Evolutionary conservation across 176 grass and related monocot species (phyloP).

Genomic region (Lolium perenne): DNA sequence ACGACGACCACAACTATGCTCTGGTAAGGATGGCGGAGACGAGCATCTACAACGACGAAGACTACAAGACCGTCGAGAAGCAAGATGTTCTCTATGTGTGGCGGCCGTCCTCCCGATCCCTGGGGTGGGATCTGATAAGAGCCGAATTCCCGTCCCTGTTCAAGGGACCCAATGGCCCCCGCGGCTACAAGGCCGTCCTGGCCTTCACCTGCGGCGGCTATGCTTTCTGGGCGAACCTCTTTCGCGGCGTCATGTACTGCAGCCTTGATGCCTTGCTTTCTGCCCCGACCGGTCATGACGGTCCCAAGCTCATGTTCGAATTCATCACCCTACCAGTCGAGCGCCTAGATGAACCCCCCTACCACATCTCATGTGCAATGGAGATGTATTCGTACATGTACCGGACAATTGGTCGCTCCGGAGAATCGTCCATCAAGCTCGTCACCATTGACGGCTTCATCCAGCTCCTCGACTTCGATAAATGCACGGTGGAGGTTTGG

Average conservation of each 20-base stretch:
- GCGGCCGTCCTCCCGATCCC: not conserved
- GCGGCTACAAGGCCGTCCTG: not conserved
- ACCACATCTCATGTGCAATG: not conserved
- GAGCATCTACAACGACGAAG: too few relatives aligned
- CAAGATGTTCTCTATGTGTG: not conserved
- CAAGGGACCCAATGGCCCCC: not conserved
- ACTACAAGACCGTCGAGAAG: too few relatives aligned
- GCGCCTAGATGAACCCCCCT: too few relatives aligned
- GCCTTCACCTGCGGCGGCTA: not conserved
- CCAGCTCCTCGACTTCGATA: not conserved
- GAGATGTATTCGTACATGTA: not conserved
- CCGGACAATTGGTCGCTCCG: too few relatives aligned
- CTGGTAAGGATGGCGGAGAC: too few relatives aligned
- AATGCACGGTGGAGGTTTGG: not conserved
- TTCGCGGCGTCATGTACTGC: not conserved
- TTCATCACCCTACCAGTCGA: not conserved
- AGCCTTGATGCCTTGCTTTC: not conserved
- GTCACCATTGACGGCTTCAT: not conserved
- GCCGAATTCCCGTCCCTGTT: not conserved
- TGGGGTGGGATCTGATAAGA: not conserved
- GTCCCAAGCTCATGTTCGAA: not conserved
- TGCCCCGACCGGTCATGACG: too few relatives aligned
- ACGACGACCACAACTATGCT: too few relatives aligned
- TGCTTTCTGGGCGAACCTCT: not conserved
- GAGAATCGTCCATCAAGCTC: not conserved